Percentiles rank a stretch among this genome's conserved stretches.
phyloP scores from a whole-genome alignment of 371 early-diverging fungal species.

The Furculomyces boomerangus region DNA sequence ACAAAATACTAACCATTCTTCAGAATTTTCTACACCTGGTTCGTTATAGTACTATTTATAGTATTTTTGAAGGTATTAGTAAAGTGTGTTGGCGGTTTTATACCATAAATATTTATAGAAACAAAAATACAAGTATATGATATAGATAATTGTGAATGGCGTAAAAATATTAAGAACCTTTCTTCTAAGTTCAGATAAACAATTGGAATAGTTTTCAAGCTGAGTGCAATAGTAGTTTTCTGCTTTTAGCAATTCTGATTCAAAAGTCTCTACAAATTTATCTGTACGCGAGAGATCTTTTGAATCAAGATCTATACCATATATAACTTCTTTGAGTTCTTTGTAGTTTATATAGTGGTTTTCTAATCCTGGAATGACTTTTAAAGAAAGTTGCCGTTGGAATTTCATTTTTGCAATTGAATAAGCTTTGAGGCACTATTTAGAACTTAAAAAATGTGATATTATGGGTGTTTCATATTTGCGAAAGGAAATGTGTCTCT shows the following conservation, averaged over 20 bases:
- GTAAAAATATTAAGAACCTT: neutral
- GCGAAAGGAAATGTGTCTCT: too few relatives aligned
- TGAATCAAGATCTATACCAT: neutral
- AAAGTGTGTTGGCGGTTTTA: neutral
- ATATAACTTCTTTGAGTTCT: constrained; percentile 19
- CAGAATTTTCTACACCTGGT: neutral
- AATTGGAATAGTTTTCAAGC: neutral
- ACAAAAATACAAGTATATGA: neutral
- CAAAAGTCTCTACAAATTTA: neutral
- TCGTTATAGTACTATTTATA: too few relatives aligned
- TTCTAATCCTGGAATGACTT: constrained; percentile 34
- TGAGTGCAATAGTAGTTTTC: neutral
- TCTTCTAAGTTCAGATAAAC: neutral
- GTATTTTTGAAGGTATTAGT: neutral
- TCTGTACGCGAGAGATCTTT: neutral
- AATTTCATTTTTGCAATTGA: constrained; percentile 41
- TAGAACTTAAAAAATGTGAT: too few relatives aligned
- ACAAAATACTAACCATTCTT: neutral
- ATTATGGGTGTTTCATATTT: too few relatives aligned
- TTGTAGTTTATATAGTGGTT: constrained; percentile 36
- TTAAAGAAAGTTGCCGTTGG: constrained; percentile 35
- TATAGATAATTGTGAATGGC: neutral
- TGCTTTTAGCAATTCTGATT: neutral
- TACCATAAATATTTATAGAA: neutral
- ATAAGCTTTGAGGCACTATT: too few relatives aligned